phyloP scores from a whole-genome alignment of 1,139 yeast genomes.

The Pichia sp. region DNA sequence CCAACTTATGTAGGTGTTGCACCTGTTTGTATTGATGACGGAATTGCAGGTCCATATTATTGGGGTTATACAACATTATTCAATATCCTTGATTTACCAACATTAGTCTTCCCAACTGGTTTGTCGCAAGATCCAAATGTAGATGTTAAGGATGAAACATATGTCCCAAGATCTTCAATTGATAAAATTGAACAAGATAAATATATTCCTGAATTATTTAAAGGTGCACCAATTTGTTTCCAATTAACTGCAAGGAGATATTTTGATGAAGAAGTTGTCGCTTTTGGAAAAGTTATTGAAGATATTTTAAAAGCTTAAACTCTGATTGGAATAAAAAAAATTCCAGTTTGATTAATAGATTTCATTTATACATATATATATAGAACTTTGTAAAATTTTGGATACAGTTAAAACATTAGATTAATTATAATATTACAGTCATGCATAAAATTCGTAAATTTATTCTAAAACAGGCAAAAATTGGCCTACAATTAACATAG shows the following conservation, averaged over 20 bases:
- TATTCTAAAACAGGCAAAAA: constrained; percentile 30
- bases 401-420: too few species aligned
- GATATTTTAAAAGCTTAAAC: constrained; percentile 18
- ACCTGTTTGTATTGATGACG: constrained; percentile 38
- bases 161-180: constrained; percentile 35
- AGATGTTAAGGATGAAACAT: constrained; percentile 24
- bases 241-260: constrained; percentile 49
- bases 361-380: too few species aligned
- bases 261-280: constrained; percentile 49
- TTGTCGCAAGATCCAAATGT: constrained; percentile 44
- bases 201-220: constrained; percentile 36
- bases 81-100: constrained; percentile 59
- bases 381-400: too few species aligned
- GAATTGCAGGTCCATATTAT: constrained; percentile 54
- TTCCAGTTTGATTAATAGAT: too few species aligned
- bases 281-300: constrained; percentile 34
- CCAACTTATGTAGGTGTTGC: constrained; percentile 72
- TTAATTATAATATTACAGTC: too few species aligned
- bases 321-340: not conserved
- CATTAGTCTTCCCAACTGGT: constrained; percentile 57
- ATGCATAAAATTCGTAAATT: not conserved
- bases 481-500: constrained; percentile 39
- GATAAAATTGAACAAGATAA: constrained; percentile 40
- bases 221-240: constrained; percentile 47
- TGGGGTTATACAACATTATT: constrained; percentile 75